phyloP scores from a whole-genome alignment of 208 protist genomes.

The Acanthamoeba castellanii region DNA sequence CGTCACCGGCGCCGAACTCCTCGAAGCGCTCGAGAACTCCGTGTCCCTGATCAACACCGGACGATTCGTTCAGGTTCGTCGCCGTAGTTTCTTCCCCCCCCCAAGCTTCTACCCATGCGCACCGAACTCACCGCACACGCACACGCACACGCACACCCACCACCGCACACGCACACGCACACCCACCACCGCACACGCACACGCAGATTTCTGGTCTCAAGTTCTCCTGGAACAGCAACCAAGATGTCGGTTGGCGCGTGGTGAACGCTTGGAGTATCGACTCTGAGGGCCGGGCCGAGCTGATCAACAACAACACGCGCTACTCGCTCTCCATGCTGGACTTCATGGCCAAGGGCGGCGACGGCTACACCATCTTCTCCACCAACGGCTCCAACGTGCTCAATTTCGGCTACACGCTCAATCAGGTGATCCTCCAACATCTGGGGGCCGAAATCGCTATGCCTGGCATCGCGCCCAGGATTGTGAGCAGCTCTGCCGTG shows the following conservation, averaged over 20 bases:
- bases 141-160: too few species aligned
- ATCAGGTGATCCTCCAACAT: background rate
- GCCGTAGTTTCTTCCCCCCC: background rate
- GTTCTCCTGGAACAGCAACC: background rate
- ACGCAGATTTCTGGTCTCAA: constrained; percentile 13
- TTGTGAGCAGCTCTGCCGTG: background rate
- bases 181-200: too few species aligned
- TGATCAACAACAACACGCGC: background rate
- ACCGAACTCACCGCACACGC: background rate
- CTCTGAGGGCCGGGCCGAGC: too few species aligned
- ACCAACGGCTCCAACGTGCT: background rate
- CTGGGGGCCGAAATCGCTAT: background rate
- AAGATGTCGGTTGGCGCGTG: constrained; percentile 15
- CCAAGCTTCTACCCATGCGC: too few species aligned
- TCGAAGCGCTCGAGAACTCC: constrained; percentile 40
- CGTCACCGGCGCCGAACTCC: background rate
- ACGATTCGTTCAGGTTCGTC: constrained; percentile 5
- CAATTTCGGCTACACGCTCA: constrained; percentile 1
- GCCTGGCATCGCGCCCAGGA: background rate
- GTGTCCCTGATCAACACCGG: constrained; percentile 18
- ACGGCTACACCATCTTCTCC: constrained; percentile 10
- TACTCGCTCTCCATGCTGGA: background rate
- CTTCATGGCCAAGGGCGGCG: constrained; percentile 40
- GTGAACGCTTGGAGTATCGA: background rate
- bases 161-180: too few species aligned